Conservation (phyloP, 1,139 yeast genomes). For the Pichiaceae sp. region DNA sequence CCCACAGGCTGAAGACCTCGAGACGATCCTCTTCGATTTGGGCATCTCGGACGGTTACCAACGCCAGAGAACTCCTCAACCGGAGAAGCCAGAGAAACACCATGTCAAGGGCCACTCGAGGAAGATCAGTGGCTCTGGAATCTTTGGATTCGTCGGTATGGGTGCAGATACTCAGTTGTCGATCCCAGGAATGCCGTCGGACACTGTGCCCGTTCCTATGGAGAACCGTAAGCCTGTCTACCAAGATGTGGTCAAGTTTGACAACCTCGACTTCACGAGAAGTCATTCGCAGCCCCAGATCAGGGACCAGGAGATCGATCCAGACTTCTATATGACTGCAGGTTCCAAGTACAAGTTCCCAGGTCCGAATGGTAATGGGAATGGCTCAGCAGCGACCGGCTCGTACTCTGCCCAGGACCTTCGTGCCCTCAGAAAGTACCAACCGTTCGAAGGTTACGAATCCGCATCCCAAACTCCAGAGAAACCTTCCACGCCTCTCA, state of each 20-base stretch:
- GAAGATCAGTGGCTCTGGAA: slow-evolving; percentile 45
- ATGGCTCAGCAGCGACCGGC: slow-evolving; percentile 13
- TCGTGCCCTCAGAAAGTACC: slow-evolving; percentile 10
- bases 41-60: slow-evolving; percentile 35
- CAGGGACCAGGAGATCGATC: slow-evolving; percentile 6
- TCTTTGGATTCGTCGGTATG: slow-evolving; percentile 42
- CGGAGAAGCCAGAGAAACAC: background rate
- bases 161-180: slow-evolving; percentile 40
- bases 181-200: slow-evolving; percentile 30
- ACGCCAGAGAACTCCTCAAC: background rate
- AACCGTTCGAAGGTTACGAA: slow-evolving; percentile 5
- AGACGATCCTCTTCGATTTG: slow-evolving; percentile 29
- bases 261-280: slow-evolving; percentile 12
- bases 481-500: background rate
- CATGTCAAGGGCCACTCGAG: slow-evolving; percentile 18
- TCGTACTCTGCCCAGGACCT: slow-evolving; percentile 19
- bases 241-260: slow-evolving; percentile 15
- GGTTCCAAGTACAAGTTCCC: slow-evolving; percentile 41
- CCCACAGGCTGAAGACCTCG: slow-evolving; percentile 16
- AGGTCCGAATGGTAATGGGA: background rate
- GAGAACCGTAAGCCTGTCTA: slow-evolving; percentile 21
- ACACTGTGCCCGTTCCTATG: slow-evolving; percentile 11
- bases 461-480: background rate
- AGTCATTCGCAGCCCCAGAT: slow-evolving; percentile 1
- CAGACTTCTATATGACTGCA: slow-evolving; percentile 35